phyloP scores from a whole-genome alignment of 257 asterid genomes.

The Striga asiatica region DNA sequence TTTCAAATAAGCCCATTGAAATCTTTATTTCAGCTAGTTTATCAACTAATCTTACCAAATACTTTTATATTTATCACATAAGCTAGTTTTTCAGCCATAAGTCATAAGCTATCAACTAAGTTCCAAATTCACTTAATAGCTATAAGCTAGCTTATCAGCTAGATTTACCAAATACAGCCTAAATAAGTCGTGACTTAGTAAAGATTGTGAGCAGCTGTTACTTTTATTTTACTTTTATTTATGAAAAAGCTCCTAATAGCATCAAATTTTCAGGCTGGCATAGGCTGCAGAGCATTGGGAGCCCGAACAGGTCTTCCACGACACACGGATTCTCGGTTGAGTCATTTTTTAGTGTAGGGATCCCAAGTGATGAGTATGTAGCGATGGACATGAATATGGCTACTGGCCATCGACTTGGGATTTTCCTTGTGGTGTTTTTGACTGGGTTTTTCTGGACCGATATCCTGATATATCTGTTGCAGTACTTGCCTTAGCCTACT shows the following conservation, averaged over 20 bases:
- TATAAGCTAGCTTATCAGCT: too few relatives aligned
- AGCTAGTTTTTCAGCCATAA: too few relatives aligned
- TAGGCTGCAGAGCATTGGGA: slow-evolving; percentile 77
- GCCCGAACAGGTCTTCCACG: slow-evolving; percentile 82
- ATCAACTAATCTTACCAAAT: too few relatives aligned
- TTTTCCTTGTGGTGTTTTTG: slow-evolving; percentile 27
- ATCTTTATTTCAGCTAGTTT: too few relatives aligned
- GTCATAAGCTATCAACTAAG: too few relatives aligned
- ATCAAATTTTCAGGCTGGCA: slow-evolving; percentile 60
- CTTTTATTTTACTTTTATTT: not conserved
- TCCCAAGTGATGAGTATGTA: slow-evolving; percentile 38
- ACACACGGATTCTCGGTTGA: slow-evolving; percentile 55
- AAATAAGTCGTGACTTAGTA: too few relatives aligned
- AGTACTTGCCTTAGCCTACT: slow-evolving; percentile 20
- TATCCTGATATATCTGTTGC: slow-evolving; percentile 36
- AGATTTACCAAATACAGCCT: too few relatives aligned
- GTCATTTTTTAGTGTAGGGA: slow-evolving; percentile 48
- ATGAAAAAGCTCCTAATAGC: not conserved
- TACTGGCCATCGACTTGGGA: slow-evolving; percentile 36
- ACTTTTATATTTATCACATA: too few relatives aligned
- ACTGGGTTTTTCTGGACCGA: slow-evolving; percentile 57
- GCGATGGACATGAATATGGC: slow-evolving; percentile 7
- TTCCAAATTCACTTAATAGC: too few relatives aligned
- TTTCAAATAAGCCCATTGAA: too few relatives aligned
- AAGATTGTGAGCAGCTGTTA: too few relatives aligned